Evolutionary conservation across 148 eudicot species (phyloP).

Genomic region (Fallopia convolvulus): DNA sequence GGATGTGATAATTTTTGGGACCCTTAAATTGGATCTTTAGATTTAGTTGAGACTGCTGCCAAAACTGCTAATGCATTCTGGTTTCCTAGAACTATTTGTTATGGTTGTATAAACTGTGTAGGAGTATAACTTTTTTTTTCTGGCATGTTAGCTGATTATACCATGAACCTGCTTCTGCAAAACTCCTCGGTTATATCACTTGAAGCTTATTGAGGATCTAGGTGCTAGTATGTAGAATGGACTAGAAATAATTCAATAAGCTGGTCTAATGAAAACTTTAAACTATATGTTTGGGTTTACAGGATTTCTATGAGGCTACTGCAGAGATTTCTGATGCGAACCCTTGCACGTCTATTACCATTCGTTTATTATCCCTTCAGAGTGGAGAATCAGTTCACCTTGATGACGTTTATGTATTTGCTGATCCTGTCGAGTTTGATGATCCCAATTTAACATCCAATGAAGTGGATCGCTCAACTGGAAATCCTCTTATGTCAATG

Average conservation of each 20-base stretch:
- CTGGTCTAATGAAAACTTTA: not conserved
- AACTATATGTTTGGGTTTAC: slow-evolving; percentile 10
- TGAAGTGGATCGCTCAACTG: slow-evolving; percentile 31
- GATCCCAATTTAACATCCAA: slow-evolving; percentile 33
- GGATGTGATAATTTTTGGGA: not conserved
- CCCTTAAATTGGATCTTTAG: not conserved
- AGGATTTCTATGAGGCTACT: slow-evolving; percentile 89
- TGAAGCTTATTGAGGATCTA: not conserved
- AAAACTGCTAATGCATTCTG: not conserved
- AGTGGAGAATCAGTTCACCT: slow-evolving; percentile 44
- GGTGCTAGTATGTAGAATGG: not conserved
- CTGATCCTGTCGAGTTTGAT: slow-evolving; percentile 50
- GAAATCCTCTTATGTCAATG: slow-evolving; percentile 73
- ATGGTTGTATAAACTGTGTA: not conserved
- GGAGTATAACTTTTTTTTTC: not conserved
- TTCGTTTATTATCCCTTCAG: slow-evolving; percentile 82
- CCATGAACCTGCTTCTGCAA: not conserved
- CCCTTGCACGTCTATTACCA: slow-evolving; percentile 56
- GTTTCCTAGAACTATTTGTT: not conserved
- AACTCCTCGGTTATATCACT: not conserved
- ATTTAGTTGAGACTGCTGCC: not conserved
- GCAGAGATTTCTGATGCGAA: slow-evolving; percentile 90
- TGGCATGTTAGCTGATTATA: not conserved
- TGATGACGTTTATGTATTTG: slow-evolving; percentile 82
- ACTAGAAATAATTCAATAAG: not conserved